Evolutionary conservation across 139 green algal species (phyloP).

Genomic region (Coccomyxa sp.): DNA sequence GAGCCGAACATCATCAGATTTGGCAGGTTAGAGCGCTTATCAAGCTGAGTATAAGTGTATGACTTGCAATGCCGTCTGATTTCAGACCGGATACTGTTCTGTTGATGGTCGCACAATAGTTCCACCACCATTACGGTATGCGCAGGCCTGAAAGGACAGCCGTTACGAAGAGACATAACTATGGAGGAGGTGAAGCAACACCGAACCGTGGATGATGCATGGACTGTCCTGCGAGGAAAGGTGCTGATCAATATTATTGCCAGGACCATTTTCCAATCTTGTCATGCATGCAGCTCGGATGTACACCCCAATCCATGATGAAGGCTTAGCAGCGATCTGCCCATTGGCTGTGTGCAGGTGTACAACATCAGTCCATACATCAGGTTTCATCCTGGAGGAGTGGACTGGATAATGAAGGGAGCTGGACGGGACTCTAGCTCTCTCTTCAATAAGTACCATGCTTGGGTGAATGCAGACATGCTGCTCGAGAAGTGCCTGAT

Average conservation of each 20-base stretch:
- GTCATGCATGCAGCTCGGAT: too few relatives aligned
- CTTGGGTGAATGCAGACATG: conserved; percentile 85
- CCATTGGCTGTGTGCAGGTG: conserved; percentile 36
- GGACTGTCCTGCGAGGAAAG: conserved; percentile 84
- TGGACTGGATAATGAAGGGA: conserved; percentile 59
- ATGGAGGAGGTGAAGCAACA: conserved; percentile 82
- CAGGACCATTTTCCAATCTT: too few relatives aligned
- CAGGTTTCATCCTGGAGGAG: conserved; percentile 79
- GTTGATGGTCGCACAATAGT: too few relatives aligned
- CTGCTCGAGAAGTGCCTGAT: conserved; percentile 77
- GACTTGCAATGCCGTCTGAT: too few relatives aligned
- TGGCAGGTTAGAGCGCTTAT: conserved; percentile 16
- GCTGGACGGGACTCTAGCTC: conserved; percentile 81
- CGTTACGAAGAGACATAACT: conserved; percentile 49
- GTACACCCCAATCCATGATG: too few relatives aligned
- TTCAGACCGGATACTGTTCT: too few relatives aligned
- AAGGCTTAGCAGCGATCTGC: too few relatives aligned
- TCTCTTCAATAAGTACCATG: conserved; percentile 91
- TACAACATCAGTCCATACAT: conserved; percentile 87
- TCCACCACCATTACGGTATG: too few relatives aligned
- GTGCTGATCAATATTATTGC: conserved; percentile 21
- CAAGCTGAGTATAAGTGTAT: neutral
- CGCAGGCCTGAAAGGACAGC: conserved; percentile 26
- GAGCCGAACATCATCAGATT: conserved; percentile 19
- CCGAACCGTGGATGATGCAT: conserved; percentile 75